A percentile compares a stretch with the other conserved stretches of the same genome.
phyloP scores from a whole-genome alignment of 192 early-diverging fungal genomes.

The Jimgerdemannia lactiflua region DNA sequence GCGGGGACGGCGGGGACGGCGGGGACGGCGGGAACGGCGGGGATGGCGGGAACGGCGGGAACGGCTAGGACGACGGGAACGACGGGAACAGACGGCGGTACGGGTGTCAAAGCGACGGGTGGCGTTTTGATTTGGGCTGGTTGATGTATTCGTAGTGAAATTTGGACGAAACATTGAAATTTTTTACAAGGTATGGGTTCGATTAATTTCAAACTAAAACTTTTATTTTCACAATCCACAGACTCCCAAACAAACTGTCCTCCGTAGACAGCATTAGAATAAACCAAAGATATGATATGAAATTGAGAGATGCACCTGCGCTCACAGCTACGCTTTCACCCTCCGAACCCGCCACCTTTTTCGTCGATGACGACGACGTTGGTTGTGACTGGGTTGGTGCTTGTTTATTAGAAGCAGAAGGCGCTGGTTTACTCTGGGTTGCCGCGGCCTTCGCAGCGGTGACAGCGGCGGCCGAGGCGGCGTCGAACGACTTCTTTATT shows the following conservation, averaged over 20 bases:
- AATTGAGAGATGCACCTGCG: constrained; percentile 3
- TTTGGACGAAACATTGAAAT: neutral
- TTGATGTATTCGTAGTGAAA: neutral
- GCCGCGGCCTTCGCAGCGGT: neutral
- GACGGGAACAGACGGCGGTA: constrained; percentile 2
- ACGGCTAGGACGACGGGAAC: neutral
- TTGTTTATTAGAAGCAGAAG: constrained; percentile 7
- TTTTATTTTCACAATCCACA: neutral
- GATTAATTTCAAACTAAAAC: neutral
- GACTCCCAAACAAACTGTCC: neutral
- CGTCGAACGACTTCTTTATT: constrained; percentile 10
- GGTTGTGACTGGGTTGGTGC: neutral
- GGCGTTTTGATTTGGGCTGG: neutral
- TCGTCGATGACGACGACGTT: neutral
- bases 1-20: too few relatives aligned
- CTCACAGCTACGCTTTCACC: neutral
- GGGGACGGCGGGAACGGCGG: too few relatives aligned
- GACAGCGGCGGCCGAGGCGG: neutral
- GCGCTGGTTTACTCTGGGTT: constrained; percentile 2
- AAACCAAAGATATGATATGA: neutral
- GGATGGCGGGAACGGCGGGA: too few relatives aligned
- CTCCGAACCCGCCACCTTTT: constrained; percentile 8
- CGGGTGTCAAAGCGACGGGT: neutral
- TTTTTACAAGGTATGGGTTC: neutral
- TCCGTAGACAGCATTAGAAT: neutral